phyloP scores from a whole-genome alignment of 352 stramenopile genomes.

The Nothophytophthora sp. region DNA sequence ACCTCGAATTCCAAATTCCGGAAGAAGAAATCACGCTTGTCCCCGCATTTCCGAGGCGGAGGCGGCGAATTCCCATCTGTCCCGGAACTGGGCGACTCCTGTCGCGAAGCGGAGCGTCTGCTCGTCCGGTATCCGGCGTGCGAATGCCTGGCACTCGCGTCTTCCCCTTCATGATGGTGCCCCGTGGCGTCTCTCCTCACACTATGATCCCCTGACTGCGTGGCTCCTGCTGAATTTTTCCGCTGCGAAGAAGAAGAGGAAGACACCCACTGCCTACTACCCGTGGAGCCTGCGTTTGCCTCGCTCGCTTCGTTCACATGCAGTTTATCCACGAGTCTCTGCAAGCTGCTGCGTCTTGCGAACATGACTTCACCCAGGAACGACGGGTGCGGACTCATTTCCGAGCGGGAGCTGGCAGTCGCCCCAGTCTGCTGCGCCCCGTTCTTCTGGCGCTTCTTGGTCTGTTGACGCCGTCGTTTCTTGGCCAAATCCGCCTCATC shows the following conservation, averaged over 20 bases:
- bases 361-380: conserved; percentile 38
- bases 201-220: conserved; percentile 8
- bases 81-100: conserved; percentile 17
- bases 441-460: conserved; percentile 30
- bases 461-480: conserved; percentile 24
- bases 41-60: conserved; percentile 53
- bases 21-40: conserved; percentile 89
- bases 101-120: conserved; percentile 12
- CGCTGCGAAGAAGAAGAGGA: too few species aligned
- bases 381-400: conserved; percentile 38
- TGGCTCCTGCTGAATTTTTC: not conserved
- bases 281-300: too few species aligned
- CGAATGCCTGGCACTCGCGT: conserved; percentile 19
- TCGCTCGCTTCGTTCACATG: conserved; percentile 29
- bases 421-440: conserved; percentile 8
- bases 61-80: conserved; percentile 6
- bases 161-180: conserved; percentile 18
- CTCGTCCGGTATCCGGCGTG: conserved; percentile 8
- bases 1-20: conserved; percentile 71
- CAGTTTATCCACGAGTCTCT: conserved; percentile 53
- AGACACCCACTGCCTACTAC: too few species aligned
- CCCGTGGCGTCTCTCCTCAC: conserved; percentile 16
- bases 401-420: too few species aligned
- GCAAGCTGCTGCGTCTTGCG: conserved; percentile 49
- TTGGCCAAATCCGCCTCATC: conserved; percentile 13